phyloP scores from a whole-genome alignment of 225 moss, liverwort and hornwort species.

The Anthoceros angustus region DNA sequence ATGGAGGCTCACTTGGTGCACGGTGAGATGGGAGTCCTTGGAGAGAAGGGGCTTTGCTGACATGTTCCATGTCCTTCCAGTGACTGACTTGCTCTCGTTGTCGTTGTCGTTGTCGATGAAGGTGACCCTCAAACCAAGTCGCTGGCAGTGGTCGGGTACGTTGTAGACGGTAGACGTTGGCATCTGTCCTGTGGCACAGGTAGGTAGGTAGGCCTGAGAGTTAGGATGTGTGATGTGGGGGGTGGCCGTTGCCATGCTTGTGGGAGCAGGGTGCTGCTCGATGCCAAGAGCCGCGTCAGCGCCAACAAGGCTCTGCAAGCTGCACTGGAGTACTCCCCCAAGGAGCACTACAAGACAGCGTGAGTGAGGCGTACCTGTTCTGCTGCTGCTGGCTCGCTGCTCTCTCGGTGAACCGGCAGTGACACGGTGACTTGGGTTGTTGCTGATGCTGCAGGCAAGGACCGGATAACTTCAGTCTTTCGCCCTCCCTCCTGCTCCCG shows the following conservation, averaged over 20 bases:
- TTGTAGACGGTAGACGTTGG: background rate
- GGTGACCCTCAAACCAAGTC: slow-evolving; percentile 37
- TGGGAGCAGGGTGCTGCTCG: slow-evolving; percentile 53
- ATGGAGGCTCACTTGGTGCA: slow-evolving; percentile 92
- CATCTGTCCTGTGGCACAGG: background rate
- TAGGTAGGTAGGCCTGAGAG: background rate
- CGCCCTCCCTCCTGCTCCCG: background rate
- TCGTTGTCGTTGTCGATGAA: slow-evolving; percentile 15
- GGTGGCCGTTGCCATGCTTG: background rate
- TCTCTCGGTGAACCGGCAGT: background rate
- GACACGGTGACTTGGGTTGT: background rate
- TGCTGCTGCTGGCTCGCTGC: no score
- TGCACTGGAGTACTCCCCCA: slow-evolving; percentile 46
- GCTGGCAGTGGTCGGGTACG: slow-evolving; percentile 65
- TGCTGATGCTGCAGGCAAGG: background rate
- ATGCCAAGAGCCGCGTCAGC: slow-evolving; percentile 24
- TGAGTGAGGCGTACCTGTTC: slow-evolving; percentile 14
- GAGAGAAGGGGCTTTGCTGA: background rate
- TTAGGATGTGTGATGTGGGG: background rate
- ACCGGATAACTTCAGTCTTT: background rate
- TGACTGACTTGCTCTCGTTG: background rate
- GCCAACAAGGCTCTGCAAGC: slow-evolving; percentile 43
- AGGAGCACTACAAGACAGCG: slow-evolving; percentile 37
- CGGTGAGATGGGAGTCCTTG: slow-evolving; percentile 20
- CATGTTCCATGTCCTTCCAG: background rate